These are phyloP conservation scores for Phycomyces nitens DNA, from an alignment of 192 early-diverging fungal genomes.

Conservation along the genomic window DNA sequence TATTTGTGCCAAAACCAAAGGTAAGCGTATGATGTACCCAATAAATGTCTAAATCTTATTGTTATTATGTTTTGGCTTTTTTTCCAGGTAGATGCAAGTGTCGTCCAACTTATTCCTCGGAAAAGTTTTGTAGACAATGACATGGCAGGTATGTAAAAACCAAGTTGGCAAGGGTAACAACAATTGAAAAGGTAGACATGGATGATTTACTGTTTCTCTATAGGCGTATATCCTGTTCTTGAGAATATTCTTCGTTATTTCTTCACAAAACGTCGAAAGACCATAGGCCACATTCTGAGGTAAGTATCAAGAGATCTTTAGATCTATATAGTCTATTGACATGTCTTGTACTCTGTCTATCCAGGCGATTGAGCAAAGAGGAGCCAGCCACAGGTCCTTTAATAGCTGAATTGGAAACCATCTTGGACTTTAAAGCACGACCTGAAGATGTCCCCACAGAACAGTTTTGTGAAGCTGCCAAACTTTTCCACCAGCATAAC, in stretches of 20 bases:
- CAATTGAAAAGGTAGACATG: not conserved
- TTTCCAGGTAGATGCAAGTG: conserved; percentile 59
- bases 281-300: conserved; percentile 56
- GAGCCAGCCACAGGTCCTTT: conserved; percentile 21
- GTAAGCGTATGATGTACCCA: conserved; percentile 1
- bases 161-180: not conserved
- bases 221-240: conserved; percentile 50
- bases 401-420: conserved; percentile 37
- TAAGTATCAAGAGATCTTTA: too few relatives aligned
- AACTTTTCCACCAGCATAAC: conserved; percentile 34
- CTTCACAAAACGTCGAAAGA: conserved; percentile 71
- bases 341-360: conserved; percentile 11
- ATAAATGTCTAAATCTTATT: too few relatives aligned
- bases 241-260: conserved; percentile 59
- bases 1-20: conserved; percentile 76
- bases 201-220: not conserved
- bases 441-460: conserved; percentile 63
- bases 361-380: conserved; percentile 39
- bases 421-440: conserved; percentile 52
- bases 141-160: conserved; percentile 26
- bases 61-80: not conserved
- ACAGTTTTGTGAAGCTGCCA: conserved; percentile 56
- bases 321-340: too few relatives aligned
- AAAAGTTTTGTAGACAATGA: conserved; percentile 2
- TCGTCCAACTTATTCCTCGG: conserved; percentile 64